Conservation (phyloP, 2,329 filamentous ascomycete genomes). For the Penicillium digitatum region DNA sequence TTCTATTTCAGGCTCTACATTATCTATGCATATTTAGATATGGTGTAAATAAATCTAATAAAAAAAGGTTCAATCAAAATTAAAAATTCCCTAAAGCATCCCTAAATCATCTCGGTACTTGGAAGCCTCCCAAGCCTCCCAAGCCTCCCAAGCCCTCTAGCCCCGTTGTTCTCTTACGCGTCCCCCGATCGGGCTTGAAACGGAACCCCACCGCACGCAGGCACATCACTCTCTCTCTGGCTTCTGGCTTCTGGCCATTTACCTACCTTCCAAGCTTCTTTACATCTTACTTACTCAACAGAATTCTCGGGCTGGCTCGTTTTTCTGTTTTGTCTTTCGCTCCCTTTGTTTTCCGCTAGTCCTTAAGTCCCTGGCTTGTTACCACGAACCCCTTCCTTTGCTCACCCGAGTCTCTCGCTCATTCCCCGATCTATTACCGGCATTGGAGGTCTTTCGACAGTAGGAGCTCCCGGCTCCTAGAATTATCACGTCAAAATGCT, state of each 20-base stretch:
- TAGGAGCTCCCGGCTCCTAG: conserved; percentile 39
- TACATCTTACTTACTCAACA: conserved; percentile 13
- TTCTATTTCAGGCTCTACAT: background rate
- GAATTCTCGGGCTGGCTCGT: conserved; percentile 25
- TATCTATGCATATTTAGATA: background rate
- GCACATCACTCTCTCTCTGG: conserved; percentile 13
- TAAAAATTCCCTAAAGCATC: background rate
- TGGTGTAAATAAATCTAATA: no score
- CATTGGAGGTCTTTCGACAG: conserved; percentile 32
- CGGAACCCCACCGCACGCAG: conserved; percentile 30
- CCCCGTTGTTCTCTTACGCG: conserved; percentile 24
- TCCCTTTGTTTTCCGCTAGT: background rate
- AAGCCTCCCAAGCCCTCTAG: conserved; percentile 1
- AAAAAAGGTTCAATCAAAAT: background rate
- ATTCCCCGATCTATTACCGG: conserved; percentile 20
- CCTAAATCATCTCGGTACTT: background rate
- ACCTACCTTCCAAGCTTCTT: background rate
- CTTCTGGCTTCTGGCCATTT: conserved; percentile 2
- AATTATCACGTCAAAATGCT: conserved; percentile 33
- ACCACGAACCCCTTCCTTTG: conserved; percentile 11
- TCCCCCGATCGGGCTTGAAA: conserved; percentile 27
- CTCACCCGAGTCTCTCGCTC: conserved; percentile 14
- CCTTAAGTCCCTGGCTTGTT: background rate
- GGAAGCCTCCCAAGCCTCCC: background rate
- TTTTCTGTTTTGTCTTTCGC: conserved; percentile 12